Evolutionary conservation across 2,329 filamentous ascomycete species (phyloP).

Genomic region (Ascosphaera apis): DNA sequence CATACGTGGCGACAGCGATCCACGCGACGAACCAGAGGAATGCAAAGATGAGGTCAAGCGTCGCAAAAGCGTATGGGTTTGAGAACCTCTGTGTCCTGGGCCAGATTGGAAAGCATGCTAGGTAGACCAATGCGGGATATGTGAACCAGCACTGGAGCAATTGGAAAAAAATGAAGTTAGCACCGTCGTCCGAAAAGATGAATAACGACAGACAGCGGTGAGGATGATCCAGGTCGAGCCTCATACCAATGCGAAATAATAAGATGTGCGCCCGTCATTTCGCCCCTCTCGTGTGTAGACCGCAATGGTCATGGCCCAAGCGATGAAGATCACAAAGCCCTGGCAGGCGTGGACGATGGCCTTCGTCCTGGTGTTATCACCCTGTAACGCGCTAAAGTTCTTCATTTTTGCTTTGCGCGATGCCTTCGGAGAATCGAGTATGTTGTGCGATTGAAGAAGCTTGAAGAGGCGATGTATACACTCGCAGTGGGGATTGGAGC

Average conservation of each 20-base stretch:
- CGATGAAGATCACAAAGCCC: conserved; percentile 32
- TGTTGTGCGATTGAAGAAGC: no score
- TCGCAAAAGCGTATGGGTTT: conserved; percentile 36
- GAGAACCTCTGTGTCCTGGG: conserved; percentile 33
- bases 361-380: no score
- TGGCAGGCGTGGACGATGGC: conserved; percentile 31
- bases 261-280: conserved; percentile 31
- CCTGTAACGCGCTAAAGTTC: no score
- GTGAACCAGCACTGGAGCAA: conserved; percentile 32
- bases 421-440: neutral
- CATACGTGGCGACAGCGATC: conserved; percentile 32
- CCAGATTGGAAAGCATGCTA: conserved; percentile 37
- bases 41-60: conserved; percentile 29
- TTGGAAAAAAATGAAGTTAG: conserved; percentile 1
- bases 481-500: no score
- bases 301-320: conserved; percentile 33
- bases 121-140: conserved; percentile 34
- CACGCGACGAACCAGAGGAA: conserved; percentile 38
- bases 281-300: conserved; percentile 31
- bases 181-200: no score
- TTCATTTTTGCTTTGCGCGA: neutral
- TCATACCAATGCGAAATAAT: conserved; percentile 34
- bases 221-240: conserved; percentile 1
- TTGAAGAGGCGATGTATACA: neutral
- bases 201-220: no score